Evolutionary conservation across 78 protist genomes (phyloP), one percentile per base, ranked within the genome.

Genomic region (Polysphondylium violaceum): DNA sequence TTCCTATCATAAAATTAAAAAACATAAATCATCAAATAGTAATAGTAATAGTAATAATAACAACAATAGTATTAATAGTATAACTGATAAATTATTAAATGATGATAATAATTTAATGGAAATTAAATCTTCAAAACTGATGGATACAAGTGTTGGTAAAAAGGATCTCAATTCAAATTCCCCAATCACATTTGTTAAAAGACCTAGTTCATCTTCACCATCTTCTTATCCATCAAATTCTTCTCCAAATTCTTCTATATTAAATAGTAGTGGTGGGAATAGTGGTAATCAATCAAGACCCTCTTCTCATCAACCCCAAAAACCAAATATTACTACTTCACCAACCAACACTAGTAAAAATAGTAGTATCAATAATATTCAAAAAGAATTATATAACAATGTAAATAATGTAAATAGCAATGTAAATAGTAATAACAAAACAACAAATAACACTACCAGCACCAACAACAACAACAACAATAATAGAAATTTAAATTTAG

Each of bases 221-320:
- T 47, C 53, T 47, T 47, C 11, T 14, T 47, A 8, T 14, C 11
- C 53, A 14, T 47, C 53, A 47, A 47, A 8, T 47, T 12, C 61
- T 8, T 73, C 38, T 31, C 16, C 65, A 19, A 78, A 29, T 23
- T 35, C 0, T 43, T 29, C 17, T 2, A 33, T 4, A 58, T 14
- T 8, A 11, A 69, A 68, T 2, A 83, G 50, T 23, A 72, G 36
- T 72, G 29, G 33, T 16, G 78, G 55, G 27, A 55, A 72, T 72
- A 36, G 21, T 69, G 27, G 17, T 43, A 36, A 44, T 69, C 51
- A 31, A 43, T 65, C 31, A 65, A 63, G 2, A 17, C 51, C 36
- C 27, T 56, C 64, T n/a, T n/a, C n/a, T n/a, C n/a, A n/a, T n/a
- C n/a, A n/a, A n/a, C n/a, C n/a, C n/a, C n/a, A 31, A 8, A 68